Base-by-base conservation (phyloP, 2,329 filamentous ascomycete species). In the Neodidymelliopsis sp. region DNA sequence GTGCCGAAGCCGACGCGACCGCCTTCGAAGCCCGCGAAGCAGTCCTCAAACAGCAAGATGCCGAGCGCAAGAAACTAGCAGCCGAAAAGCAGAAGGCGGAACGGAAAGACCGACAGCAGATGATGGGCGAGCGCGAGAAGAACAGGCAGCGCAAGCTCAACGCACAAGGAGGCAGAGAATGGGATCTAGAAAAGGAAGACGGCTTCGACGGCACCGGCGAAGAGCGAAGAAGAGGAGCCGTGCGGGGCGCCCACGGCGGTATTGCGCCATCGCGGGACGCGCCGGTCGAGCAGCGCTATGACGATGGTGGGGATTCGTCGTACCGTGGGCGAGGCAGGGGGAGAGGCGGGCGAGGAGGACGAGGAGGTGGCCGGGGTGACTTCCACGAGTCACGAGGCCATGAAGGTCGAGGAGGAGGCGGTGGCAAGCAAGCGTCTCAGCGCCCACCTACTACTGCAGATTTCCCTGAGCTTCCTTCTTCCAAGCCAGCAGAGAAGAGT, bases 1-100 rank as follows among this genome's bases (percentile, higher is more conserved):
- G 84, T 19, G 84, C 84, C n/a, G 83, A 88, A 73, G 84, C 84
- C n/a, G 86, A 89, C 57, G 79, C 82, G 43, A 84, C 84, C 3
- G 81, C 80, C 0, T 88, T 86, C 65, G 78, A 84, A 30, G 79
- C 84, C 48, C 79, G 84, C n/a, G 85, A 88, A 63, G 80, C 81
- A 24, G 72, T 83, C 8, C 80, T 83, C 0, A 79, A 79, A 16
- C 76, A 80, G 57, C 79, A 83, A 35, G 67, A 72, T 12, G 65
- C 69, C 9, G 70, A 74, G 56, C 65, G 68, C 46, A 74, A 80
- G 53, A 71, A 69, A 47, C 45, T 63, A 5, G 50, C 48, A 1
- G 65, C 63, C 0, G 68, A 70, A 51, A 57, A 65, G 25, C 64
- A 70, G 46, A 78, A 79, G 40, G 75, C 73, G 20, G 79, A 85